Base-by-base conservation (phyloP, 768 basidiomycete species). In the Naganishia friedmannii region DNA sequence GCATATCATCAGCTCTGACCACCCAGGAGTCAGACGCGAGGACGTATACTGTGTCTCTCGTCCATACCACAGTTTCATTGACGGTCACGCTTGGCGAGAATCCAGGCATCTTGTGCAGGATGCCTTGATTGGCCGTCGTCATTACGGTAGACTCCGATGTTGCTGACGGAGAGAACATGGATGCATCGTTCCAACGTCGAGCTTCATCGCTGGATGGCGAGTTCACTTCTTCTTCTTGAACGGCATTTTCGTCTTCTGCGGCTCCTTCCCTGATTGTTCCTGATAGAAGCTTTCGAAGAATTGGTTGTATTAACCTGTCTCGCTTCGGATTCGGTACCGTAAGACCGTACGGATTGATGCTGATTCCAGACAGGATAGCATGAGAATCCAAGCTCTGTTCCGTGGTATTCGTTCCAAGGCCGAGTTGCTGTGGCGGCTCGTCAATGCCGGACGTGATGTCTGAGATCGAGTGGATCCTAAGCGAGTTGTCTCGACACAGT, bases 391-490 rank as follows among this genome's bases (percentile, higher is more conserved):
- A 23, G 57, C 13, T 0, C 87, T 83, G n/a, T 28, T 45, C 60
- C 7, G 60, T 26, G n/a, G n/a, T 2, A 9, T 45, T 19, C 5
- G 37, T 26, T n/a, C 26, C 23, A 8, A 86, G 78, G 19, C 95
- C 82, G 32, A 88, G 86, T 78, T 94, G 93, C 0, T 87, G 84
- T 51, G 76, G 73, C 17, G 69, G 70, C 89, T 87, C 28, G 82
- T 75, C 74, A 91, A 28, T 19, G 5, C 66, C 67, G 48, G 67
- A 26, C 4, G 66, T 32, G 87, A 78, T 91, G 45, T 77, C 74
- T 7, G 65, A 87, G 67, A 95, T 82, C 70, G 85, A 88, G 78
- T 96, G 93, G 4, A 95, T 86, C 76, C 90, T 88, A 66, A 97
- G 86, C 0, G 87, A 89, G 63, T 87, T 84, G 77, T 94, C 88